These are phyloP conservation scores for Amphibolis antarctica DNA, from an alignment of 106 monocot species.

Conservation along the genomic window DNA sequence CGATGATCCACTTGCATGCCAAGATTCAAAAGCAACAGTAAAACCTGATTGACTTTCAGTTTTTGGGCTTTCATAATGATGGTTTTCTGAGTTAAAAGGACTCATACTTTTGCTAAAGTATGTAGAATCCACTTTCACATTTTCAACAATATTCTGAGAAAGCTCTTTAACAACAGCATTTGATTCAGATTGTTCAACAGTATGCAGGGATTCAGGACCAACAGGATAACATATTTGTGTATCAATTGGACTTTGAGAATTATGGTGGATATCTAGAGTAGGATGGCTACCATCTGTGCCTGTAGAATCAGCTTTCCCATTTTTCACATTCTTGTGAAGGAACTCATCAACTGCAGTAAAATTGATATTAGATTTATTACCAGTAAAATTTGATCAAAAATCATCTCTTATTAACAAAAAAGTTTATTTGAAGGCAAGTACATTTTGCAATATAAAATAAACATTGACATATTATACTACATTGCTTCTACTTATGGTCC, in stretches of 20 bases:
- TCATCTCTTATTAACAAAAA: no score
- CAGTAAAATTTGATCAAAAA: no score
- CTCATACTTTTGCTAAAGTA: background rate
- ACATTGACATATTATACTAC: no score
- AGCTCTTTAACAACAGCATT: slow-evolving; percentile 9
- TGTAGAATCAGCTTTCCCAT: background rate
- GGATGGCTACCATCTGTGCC: background rate
- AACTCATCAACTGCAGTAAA: slow-evolving; percentile 8
- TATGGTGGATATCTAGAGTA: background rate
- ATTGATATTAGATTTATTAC: no score
- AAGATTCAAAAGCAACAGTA: slow-evolving; percentile 2
- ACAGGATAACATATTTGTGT: slow-evolving; percentile 7
- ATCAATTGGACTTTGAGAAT: slow-evolving; percentile 6
- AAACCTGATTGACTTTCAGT: slow-evolving; percentile 15
- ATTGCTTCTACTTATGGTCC: no score
- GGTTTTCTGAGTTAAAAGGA: background rate
- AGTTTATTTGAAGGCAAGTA: no score
- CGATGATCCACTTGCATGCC: slow-evolving; percentile 1
- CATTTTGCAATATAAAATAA: no score
- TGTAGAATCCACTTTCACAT: background rate
- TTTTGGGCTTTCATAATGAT: background rate
- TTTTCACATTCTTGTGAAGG: background rate
- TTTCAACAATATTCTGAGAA: background rate
- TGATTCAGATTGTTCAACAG: background rate
- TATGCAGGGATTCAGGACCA: slow-evolving; percentile 4